Evolutionary conservation across 148 eudicot species (phyloP).

Genomic region (Euryodendron excelsum): DNA sequence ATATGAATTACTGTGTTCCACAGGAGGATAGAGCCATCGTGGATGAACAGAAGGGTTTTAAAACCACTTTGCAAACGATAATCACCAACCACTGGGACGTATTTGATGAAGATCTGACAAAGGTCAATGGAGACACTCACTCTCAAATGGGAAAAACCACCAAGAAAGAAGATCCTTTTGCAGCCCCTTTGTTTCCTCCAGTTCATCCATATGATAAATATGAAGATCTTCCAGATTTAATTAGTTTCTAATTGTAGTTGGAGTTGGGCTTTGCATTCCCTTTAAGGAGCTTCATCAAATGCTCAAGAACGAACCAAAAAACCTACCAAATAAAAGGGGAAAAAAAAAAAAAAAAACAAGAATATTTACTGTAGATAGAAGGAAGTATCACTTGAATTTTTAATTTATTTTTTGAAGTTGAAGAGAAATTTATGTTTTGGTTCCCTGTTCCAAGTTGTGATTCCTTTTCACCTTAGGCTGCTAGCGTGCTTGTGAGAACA

Average conservation of each 20-base stretch:
- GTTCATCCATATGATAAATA: not conserved
- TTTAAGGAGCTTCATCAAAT: not conserved
- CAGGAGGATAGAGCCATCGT: not conserved
- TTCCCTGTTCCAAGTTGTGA: not conserved
- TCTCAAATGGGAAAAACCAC: not conserved
- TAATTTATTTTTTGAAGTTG: too few relatives aligned
- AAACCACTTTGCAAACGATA: conserved; percentile 6
- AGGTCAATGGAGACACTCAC: not conserved
- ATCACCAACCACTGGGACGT: conserved; percentile 3
- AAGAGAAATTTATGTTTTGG: not conserved
- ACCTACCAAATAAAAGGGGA: too few relatives aligned
- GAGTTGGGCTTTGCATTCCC: not conserved
- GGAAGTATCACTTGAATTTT: not conserved
- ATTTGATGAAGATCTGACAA: conserved; percentile 11
- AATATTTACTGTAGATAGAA: too few relatives aligned
- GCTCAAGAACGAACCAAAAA: not conserved
- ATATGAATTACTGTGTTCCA: not conserved
- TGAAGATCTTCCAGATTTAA: conserved; percentile 34
- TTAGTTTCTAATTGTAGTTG: conserved; percentile 22
- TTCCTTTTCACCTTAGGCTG: not conserved
- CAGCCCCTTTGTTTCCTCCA: conserved; percentile 8
- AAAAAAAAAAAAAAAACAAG: not conserved
- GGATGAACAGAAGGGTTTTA: not conserved
- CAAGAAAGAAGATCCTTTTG: conserved; percentile 26
- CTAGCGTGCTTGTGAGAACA: too few relatives aligned